Conservation (phyloP, 495 filamentous ascomycete genomes). For the Podospora pseudoanserina region DNA sequence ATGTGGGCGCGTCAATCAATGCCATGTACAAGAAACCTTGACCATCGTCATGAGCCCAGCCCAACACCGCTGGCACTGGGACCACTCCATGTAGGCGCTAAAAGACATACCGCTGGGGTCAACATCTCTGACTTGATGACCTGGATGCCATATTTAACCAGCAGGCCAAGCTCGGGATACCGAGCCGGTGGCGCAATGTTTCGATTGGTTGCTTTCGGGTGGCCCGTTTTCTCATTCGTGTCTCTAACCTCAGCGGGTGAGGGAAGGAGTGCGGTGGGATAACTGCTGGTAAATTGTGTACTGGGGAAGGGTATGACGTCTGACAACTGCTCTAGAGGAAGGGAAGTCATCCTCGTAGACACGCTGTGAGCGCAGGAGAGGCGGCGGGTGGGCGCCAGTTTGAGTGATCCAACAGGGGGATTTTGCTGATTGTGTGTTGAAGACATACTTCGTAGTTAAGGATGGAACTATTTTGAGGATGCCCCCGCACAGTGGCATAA, state of each 20-base stretch:
- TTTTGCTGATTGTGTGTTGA: too few relatives aligned
- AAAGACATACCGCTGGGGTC: not conserved
- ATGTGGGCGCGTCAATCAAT: conserved; percentile 23
- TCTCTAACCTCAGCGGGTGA: conserved; percentile 5
- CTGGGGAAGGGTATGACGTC: too few relatives aligned
- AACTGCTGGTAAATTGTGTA: too few relatives aligned
- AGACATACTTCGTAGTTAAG: too few relatives aligned
- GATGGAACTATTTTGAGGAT: too few relatives aligned
- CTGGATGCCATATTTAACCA: not conserved
- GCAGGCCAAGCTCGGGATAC: conserved; percentile 1
- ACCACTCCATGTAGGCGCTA: conserved; percentile 2
- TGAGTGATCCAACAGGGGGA: too few relatives aligned
- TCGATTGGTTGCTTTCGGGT: not conserved
- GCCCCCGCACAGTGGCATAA: too few relatives aligned
- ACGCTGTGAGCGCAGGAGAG: too few relatives aligned
- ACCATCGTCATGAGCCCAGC: conserved; percentile 18
- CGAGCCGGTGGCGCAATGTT: conserved; percentile 7
- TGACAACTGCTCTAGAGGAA: too few relatives aligned
- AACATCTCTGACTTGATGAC: conserved; percentile 7
- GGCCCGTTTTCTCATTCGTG: not conserved
- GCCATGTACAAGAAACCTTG: conserved; percentile 33
- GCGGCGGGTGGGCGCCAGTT: too few relatives aligned
- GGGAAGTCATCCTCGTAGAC: too few relatives aligned
- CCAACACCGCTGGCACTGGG: conserved; percentile 8
- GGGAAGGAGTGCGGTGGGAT: not conserved